phyloP scores from a whole-genome alignment of 202 grass and related monocot species.

The Cymbopogon flexuosus region DNA sequence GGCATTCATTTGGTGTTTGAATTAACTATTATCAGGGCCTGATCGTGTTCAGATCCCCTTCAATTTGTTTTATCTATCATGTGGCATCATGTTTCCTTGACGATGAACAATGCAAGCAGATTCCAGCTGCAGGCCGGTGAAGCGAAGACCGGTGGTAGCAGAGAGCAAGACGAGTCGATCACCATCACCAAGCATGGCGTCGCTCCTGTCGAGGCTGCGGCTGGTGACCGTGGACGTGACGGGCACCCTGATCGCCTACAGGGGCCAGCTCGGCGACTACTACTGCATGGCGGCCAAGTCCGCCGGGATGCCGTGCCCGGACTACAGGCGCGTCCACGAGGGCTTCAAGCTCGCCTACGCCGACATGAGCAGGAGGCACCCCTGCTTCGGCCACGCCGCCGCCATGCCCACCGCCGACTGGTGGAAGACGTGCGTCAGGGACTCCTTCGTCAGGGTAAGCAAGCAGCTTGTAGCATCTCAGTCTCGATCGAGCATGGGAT shows the following conservation, averaged over 20 bases:
- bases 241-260: conserved; percentile 77
- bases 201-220: conserved; percentile 67
- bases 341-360: conserved; percentile 72
- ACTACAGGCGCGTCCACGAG: conserved; percentile 71
- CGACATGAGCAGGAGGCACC: conserved; percentile 59
- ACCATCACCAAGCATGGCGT: neutral
- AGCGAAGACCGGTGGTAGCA: neutral
- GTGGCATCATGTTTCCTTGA: neutral
- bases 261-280: conserved; percentile 81
- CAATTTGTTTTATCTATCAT: neutral
- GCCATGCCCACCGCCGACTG: conserved; percentile 54
- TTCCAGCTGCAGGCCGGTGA: neutral
- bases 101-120: neutral
- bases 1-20: neutral
- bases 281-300: conserved; percentile 89
- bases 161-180: neutral
- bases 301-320: conserved; percentile 62
- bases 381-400: conserved; percentile 65
- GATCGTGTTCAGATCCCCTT: too few species aligned
- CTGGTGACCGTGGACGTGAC: conserved; percentile 84
- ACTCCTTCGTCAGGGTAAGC: conserved; percentile 67
- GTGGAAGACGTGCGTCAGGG: conserved; percentile 81
- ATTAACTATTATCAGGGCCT: too few species aligned
- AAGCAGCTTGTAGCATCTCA: too few species aligned
- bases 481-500: too few species aligned